A percentile compares a stretch with the other conserved stretches of the same genome.
phyloP scores from a whole-genome alignment of 352 stramenopile species.

The Phytophthora pluvialis region DNA sequence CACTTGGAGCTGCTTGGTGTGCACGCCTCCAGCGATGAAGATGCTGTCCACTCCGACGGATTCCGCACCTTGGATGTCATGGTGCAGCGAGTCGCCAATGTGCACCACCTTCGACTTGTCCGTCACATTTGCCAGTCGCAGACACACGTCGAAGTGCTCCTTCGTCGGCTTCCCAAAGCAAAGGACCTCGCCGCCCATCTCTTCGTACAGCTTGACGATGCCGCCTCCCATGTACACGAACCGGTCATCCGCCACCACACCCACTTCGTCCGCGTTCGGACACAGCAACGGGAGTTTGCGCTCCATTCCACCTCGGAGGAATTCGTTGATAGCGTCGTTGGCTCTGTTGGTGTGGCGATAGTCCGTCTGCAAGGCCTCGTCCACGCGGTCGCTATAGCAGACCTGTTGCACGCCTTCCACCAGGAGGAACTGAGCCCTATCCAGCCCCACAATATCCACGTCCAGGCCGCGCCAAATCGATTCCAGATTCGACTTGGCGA shows the following conservation, averaged over 20 bases:
- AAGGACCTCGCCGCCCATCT: slow-evolving; percentile 67
- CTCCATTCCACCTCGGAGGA: slow-evolving; percentile 54
- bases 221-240: slow-evolving; percentile 71
- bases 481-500: slow-evolving; percentile 39
- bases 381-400: slow-evolving; percentile 47
- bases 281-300: slow-evolving; percentile 81
- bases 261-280: slow-evolving; percentile 88
- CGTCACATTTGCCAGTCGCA: slow-evolving; percentile 40
- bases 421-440: slow-evolving; percentile 57
- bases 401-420: slow-evolving; percentile 65
- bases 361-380: slow-evolving; percentile 41
- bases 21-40: slow-evolving; percentile 65
- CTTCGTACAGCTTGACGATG: slow-evolving; percentile 84
- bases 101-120: slow-evolving; percentile 55
- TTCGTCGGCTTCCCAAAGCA: slow-evolving; percentile 88
- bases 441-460: slow-evolving; percentile 43
- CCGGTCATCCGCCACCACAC: slow-evolving; percentile 60
- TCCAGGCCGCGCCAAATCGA: slow-evolving; percentile 60
- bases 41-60: slow-evolving; percentile 58
- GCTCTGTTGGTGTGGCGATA: slow-evolving; percentile 51
- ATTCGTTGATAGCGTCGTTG: slow-evolving; percentile 43
- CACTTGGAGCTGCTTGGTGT: slow-evolving; percentile 57
- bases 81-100: slow-evolving; percentile 72
- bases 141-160: slow-evolving; percentile 75
- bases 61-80: slow-evolving; percentile 64